A percentile compares a stretch with the other conserved stretches of the same genome.
phyloP scores from a whole-genome alignment of 2,329 filamentous ascomycete species.

The Rhinocladiella mackenziei region DNA sequence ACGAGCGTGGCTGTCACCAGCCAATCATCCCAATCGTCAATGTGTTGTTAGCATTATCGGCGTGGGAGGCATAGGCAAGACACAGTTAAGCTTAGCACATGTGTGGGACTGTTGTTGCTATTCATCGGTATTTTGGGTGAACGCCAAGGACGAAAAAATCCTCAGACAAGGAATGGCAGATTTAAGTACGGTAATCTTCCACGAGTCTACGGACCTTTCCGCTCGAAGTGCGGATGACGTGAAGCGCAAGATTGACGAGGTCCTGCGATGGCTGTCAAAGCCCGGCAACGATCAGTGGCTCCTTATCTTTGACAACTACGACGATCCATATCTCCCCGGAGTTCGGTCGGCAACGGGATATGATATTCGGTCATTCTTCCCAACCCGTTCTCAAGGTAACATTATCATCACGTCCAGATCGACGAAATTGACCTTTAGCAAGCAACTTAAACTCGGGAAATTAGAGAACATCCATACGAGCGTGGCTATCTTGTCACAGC shows the following conservation, averaged over 20 bases:
- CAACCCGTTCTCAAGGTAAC: conserved; percentile 38
- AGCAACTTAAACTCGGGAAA: conserved; percentile 26
- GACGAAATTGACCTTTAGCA: background rate
- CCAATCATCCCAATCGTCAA: background rate
- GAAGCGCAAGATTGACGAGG: conserved; percentile 6
- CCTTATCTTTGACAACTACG: conserved; percentile 33
- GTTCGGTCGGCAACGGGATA: conserved; percentile 21
- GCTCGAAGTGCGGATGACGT: conserved; percentile 3
- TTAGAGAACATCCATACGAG: conserved; percentile 7
- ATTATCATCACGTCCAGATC: conserved; percentile 42
- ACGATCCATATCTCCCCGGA: conserved; percentile 15
- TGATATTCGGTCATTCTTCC: conserved; percentile 34
- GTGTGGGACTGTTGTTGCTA: conserved; percentile 37
- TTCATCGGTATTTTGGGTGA: conserved; percentile 44
- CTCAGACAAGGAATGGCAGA: conserved; percentile 34
- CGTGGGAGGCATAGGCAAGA: conserved; percentile 46
- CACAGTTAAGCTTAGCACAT: conserved; percentile 41
- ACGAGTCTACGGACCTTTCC: background rate
- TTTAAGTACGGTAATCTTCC: background rate
- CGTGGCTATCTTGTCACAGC: conserved; percentile 1
- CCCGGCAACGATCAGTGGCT: conserved; percentile 29
- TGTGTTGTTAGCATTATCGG: conserved; percentile 35
- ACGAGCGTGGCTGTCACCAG: background rate
- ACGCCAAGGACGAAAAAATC: conserved; percentile 37
- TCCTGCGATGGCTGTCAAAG: conserved; percentile 19